phyloP scores from a whole-genome alignment of 345 rosid genomes.

The Isatis tinctoria region DNA sequence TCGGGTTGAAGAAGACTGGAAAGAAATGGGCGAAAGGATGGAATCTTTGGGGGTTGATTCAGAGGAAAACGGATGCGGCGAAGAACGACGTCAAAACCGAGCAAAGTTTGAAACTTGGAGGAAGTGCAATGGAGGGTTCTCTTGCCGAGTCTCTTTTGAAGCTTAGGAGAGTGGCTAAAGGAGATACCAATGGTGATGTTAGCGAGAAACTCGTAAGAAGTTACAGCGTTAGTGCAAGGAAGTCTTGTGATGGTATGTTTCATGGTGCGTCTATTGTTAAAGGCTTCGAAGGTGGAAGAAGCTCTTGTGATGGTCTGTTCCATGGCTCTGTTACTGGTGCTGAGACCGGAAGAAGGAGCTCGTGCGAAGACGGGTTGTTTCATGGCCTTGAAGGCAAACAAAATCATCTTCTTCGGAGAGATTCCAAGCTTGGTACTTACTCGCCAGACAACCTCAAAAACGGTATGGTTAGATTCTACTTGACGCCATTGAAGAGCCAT shows the following conservation, averaged over 20 bases:
- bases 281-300: slow-evolving; percentile 35
- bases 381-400: slow-evolving; percentile 18
- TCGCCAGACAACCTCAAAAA: slow-evolving; percentile 39
- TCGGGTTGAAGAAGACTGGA: slow-evolving; percentile 29
- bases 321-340: slow-evolving; percentile 31
- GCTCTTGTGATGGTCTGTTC: slow-evolving; percentile 37
- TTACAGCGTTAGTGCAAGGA: slow-evolving; percentile 57
- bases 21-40: slow-evolving; percentile 39
- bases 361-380: slow-evolving; percentile 29
- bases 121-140: slow-evolving; percentile 41
- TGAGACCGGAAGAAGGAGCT: slow-evolving; percentile 22
- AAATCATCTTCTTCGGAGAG: slow-evolving; percentile 11
- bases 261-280: slow-evolving; percentile 46
- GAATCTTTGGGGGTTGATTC: slow-evolving; percentile 68
- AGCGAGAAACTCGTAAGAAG: slow-evolving; percentile 65
- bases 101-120: slow-evolving; percentile 34
- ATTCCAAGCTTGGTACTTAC: slow-evolving; percentile 19
- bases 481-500: slow-evolving; percentile 57
- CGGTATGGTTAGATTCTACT: slow-evolving; percentile 62
- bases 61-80: slow-evolving; percentile 37
- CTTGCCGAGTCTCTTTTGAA: slow-evolving; percentile 46
- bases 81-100: slow-evolving; percentile 36
- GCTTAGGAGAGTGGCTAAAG: slow-evolving; percentile 39
- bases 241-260: slow-evolving; percentile 37
- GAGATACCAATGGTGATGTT: slow-evolving; percentile 41